These are phyloP conservation scores for Jatropha curcas DNA, from an alignment of 345 rosid species.

Conservation along the genomic window DNA sequence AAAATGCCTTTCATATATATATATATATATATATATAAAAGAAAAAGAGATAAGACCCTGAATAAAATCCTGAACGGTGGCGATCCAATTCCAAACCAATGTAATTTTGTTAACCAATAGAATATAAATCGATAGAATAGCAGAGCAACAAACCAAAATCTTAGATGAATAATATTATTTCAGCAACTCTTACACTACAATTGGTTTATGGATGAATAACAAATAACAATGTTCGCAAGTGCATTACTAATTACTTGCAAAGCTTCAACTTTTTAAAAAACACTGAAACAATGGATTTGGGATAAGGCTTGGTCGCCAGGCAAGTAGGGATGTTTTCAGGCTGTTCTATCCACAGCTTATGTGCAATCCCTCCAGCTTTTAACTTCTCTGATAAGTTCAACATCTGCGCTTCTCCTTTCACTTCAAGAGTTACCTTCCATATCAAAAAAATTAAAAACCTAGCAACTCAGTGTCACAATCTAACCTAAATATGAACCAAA, in stretches of 20 bases:
- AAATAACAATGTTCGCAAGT: too few relatives aligned
- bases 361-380: slow-evolving; percentile 56
- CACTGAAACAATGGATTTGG: slow-evolving; percentile 52
- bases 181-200: too few relatives aligned
- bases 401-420: slow-evolving; percentile 83
- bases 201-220: too few relatives aligned
- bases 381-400: slow-evolving; percentile 76
- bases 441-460: background rate
- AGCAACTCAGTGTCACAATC: background rate
- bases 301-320: slow-evolving; percentile 78
- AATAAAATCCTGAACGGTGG: too few relatives aligned
- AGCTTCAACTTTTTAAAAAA: slow-evolving; percentile 77
- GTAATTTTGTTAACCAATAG: too few relatives aligned
- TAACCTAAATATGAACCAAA: background rate
- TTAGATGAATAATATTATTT: too few relatives aligned
- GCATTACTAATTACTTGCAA: slow-evolving; percentile 64
- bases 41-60: too few relatives aligned
- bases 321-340: slow-evolving; percentile 93
- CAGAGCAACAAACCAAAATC: too few relatives aligned
- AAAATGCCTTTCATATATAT: too few relatives aligned
- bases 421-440: slow-evolving; percentile 85
- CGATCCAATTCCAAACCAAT: too few relatives aligned
- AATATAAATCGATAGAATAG: too few relatives aligned
- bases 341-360: slow-evolving; percentile 85
- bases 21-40: too few relatives aligned